These are phyloP conservation scores for Cicer arietinum DNA, from an alignment of 306 rosid genomes.

Conservation along the genomic window DNA sequence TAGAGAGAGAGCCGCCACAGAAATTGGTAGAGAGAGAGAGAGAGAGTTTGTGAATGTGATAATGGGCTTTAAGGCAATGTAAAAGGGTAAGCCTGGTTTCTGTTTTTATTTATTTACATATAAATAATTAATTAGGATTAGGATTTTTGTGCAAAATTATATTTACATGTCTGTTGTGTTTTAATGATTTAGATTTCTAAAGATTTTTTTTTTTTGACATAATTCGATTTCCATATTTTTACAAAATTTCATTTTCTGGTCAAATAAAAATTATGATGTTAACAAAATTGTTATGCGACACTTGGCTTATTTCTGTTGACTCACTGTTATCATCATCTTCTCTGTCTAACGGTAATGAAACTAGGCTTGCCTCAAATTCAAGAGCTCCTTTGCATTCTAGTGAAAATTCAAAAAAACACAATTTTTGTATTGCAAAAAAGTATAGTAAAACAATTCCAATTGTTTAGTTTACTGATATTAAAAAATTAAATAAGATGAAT, in stretches of 20 bases:
- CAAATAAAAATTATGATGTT: neutral
- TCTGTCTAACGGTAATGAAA: conserved; percentile 9
- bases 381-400: too few relatives aligned
- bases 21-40: conserved; percentile 49
- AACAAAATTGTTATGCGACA: conserved; percentile 6
- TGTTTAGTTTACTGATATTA: too few relatives aligned
- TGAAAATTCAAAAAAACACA: too few relatives aligned
- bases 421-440: too few relatives aligned
- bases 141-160: conserved; percentile 12
- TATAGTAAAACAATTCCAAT: too few relatives aligned
- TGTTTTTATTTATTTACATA: conserved; percentile 3
- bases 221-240: conserved; percentile 1
- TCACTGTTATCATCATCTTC: neutral
- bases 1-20: conserved; percentile 75
- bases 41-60: conserved; percentile 42
- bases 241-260: too few relatives aligned
- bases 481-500: too few relatives aligned
- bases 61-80: conserved; percentile 57
- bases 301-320: conserved; percentile 28
- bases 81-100: conserved; percentile 41
- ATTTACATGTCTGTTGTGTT: conserved; percentile 2
- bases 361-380: too few relatives aligned
- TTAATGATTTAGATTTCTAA: too few relatives aligned
- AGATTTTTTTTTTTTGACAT: neutral
- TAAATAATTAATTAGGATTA: neutral